Evolutionary conservation across 1,284 basidiomycete genomes (phyloP).

Genomic region (Dichomitus squalens): DNA sequence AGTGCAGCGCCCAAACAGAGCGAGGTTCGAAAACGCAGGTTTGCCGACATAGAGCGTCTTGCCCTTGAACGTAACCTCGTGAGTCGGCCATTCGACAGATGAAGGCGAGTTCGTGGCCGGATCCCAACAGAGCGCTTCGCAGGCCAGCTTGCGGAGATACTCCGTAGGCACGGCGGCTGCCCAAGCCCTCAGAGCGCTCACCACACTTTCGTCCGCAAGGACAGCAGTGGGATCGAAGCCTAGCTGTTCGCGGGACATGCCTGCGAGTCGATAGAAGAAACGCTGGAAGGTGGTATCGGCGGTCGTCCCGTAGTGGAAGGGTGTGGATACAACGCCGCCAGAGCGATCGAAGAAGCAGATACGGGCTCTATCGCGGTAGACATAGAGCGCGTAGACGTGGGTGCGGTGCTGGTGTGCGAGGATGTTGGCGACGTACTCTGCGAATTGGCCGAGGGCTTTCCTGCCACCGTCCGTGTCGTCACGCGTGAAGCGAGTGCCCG

Average conservation of each 20-base stretch:
- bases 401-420: slow-evolving; percentile 23
- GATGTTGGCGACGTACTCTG: slow-evolving; percentile 10
- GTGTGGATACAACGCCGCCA: slow-evolving; percentile 17
- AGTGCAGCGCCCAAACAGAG: slow-evolving; percentile 2
- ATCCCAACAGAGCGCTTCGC: neutral
- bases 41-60: neutral
- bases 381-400: slow-evolving; percentile 17
- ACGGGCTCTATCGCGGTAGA: slow-evolving; percentile 10
- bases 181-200: neutral
- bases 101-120: neutral
- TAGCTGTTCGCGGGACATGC: slow-evolving; percentile 12
- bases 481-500: neutral
- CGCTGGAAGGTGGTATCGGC: neutral
- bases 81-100: neutral
- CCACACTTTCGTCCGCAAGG: neutral
- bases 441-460: slow-evolving; percentile 11
- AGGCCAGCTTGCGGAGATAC: neutral
- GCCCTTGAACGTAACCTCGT: neutral
- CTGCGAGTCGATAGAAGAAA: slow-evolving; percentile 27
- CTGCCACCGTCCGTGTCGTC: neutral
- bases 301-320: slow-evolving; percentile 15
- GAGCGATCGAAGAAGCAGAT: no score
- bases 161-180: neutral
- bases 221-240: slow-evolving; percentile 26
- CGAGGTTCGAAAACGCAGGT: neutral